A percentile compares a stretch with the other conserved stretches of the same genome.
Evolutionary conservation across 805 yeast genomes (phyloP).

Genomic region (Ogataea saltuana): DNA sequence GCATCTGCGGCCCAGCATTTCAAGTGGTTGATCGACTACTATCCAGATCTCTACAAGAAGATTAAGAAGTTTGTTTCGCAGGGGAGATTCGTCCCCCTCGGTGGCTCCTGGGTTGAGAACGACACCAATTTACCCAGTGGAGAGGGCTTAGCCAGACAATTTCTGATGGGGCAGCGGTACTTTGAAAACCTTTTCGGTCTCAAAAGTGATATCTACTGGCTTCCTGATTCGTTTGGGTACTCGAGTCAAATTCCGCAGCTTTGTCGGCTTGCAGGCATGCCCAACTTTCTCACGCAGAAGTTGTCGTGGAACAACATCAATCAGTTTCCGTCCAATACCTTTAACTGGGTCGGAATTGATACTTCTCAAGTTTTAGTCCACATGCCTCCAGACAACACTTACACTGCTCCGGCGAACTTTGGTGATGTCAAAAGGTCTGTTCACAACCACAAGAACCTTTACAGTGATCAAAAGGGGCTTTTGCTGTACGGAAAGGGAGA

Average conservation of each 20-base stretch:
- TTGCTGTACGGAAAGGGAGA: conserved; percentile 92
- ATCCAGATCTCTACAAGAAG: conserved; percentile 73
- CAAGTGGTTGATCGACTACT: conserved; percentile 85
- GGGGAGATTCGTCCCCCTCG: conserved; percentile 84
- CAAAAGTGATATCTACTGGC: conserved; percentile 81
- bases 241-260: conserved; percentile 94
- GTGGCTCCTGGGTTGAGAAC: conserved; percentile 98
- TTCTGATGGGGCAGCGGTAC: conserved; percentile 85
- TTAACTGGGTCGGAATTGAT: conserved; percentile 94
- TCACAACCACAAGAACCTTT: conserved; percentile 78
- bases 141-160: conserved; percentile 86
- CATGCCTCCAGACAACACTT: conserved; percentile 97
- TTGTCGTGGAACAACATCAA: conserved; percentile 96
- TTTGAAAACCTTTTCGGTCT: conserved; percentile 77
- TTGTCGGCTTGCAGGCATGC: conserved; percentile 83
- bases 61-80: conserved; percentile 65
- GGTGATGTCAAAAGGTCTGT: conserved; percentile 87
- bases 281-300: conserved; percentile 87
- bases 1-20: conserved; percentile 97
- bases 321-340: conserved; percentile 83
- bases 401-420: conserved; percentile 89
- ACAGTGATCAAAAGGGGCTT: conserved; percentile 77
- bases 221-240: conserved; percentile 97
- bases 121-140: conserved; percentile 97
- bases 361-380: conserved; percentile 92